These are phyloP conservation scores for Cladosporium velox DNA, from an alignment of 2,329 filamentous ascomycete species.

Conservation along the genomic window DNA sequence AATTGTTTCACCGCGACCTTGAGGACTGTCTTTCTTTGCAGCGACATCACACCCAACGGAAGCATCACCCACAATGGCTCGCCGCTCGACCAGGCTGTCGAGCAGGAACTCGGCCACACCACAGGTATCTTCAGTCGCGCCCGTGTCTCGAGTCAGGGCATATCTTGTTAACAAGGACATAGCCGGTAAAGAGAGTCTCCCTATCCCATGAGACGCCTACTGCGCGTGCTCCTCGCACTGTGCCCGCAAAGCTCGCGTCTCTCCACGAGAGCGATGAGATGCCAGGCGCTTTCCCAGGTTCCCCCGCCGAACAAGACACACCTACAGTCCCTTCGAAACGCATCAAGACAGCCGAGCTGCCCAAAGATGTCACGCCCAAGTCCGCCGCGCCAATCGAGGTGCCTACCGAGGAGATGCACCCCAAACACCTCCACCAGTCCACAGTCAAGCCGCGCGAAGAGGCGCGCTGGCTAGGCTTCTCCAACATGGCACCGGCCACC, in stretches of 20 bases:
- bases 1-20: conserved; percentile 10
- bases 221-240: conserved; percentile 35
- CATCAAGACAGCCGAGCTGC: conserved; percentile 28
- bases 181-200: conserved; percentile 38
- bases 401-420: conserved; percentile 83
- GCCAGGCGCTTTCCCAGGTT: conserved; percentile 38
- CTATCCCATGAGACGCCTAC: conserved; percentile 36
- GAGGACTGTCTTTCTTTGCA: not conserved
- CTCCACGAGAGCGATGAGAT: conserved; percentile 49
- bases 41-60: not conserved
- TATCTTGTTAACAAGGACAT: conserved; percentile 8
- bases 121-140: conserved; percentile 23
- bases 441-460: conserved; percentile 78
- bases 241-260: conserved; percentile 45
- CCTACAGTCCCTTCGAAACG: conserved; percentile 25
- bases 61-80: conserved; percentile 18
- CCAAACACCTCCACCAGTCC: conserved; percentile 73
- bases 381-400: conserved; percentile 69
- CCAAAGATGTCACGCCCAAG: conserved; percentile 55
- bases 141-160: not conserved
- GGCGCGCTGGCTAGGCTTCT: conserved; percentile 79
- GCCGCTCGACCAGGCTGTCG: conserved; percentile 20
- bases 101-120: conserved; percentile 23
- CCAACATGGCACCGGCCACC: conserved; percentile 65
- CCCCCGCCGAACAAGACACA: conserved; percentile 22